These are phyloP conservation scores for Trametes sp. DNA, from an alignment of 1,284 basidiomycete species.

Conservation along the genomic window DNA sequence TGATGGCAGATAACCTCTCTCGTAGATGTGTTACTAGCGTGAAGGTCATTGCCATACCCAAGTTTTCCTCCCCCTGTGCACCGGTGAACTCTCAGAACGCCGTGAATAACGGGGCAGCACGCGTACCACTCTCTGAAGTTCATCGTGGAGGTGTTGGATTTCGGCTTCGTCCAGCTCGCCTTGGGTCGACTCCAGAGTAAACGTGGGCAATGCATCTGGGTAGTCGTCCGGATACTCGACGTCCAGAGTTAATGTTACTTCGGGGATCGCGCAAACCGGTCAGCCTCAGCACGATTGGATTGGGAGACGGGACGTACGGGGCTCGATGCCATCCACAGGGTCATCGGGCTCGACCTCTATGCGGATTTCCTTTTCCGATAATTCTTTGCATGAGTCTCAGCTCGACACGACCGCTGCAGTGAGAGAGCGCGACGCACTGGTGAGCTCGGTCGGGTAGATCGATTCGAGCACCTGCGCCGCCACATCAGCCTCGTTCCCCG, in stretches of 20 bases:
- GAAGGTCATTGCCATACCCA: slow-evolving; percentile 99
- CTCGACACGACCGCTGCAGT: slow-evolving; percentile 41
- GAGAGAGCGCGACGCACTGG: slow-evolving; percentile 69
- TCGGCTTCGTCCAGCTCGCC: slow-evolving; percentile 74
- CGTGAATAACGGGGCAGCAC: slow-evolving; percentile 7
- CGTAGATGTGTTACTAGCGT: slow-evolving; percentile 89
- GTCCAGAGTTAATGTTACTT: slow-evolving; percentile 80
- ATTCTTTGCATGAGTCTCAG: slow-evolving; percentile 75
- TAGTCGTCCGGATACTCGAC: slow-evolving; percentile 78
- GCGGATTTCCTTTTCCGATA: slow-evolving; percentile 82
- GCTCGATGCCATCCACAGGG: slow-evolving; percentile 63
- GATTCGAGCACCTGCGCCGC: slow-evolving; percentile 85
- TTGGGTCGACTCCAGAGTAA: slow-evolving; percentile 73
- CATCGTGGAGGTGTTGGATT: slow-evolving; percentile 60
- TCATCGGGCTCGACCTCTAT: slow-evolving; percentile 93
- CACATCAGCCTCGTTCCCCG: slow-evolving; percentile 6
- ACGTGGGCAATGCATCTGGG: slow-evolving; percentile 79
- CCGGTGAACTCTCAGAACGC: slow-evolving; percentile 5
- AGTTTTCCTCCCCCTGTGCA: slow-evolving; percentile 83
- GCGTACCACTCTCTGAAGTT: slow-evolving; percentile 71
- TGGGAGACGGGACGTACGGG: slow-evolving; percentile 53
- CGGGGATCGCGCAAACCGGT: background rate
- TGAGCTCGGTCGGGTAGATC: slow-evolving; percentile 94
- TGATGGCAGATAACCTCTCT: slow-evolving; percentile 76
- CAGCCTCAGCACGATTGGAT: slow-evolving; percentile 8